Base-by-base conservation (phyloP, 805 yeast species). In the Ogataea paraovalis region DNA sequence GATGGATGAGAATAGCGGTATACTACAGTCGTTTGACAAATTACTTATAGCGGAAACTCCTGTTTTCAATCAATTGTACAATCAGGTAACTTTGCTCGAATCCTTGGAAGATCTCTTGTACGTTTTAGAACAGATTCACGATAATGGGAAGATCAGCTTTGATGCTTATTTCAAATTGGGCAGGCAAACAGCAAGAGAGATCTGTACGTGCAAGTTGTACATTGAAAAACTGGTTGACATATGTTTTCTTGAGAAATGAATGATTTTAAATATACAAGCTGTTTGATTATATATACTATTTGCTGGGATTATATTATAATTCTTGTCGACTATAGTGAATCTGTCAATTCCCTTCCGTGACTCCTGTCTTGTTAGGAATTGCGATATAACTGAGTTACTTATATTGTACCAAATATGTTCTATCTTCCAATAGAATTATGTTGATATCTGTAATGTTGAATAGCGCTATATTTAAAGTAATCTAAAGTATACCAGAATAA, bases 81-180 rank as follows among this genome's bases (percentile, higher is more conserved):
- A 76, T 19, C 67, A 84, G 1, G 78, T 79, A 0, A 76, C 90
- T 18, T 83, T 79, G 36, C 87, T 85, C 44, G 73, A 75, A 50
- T 87, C 96, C 1, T 74, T 83, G n/a, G 76, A 77, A 27, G 96
- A 91, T 59, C 72, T 91, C 0, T 58, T 78, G 12, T 72, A 76
- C 47, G 72, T 80, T 10, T 68, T 90, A 9, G 76, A 79, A 4
- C 78, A 81, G 19, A 74, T 79, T 3, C 78, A 76, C 49, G 82
- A 76, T 47, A 55, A 66, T 2, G 82, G 79, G 4, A 60, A 67
- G 40, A 57, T 82, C n/a, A 47, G 66, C 4, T 56, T 78, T 20
- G 72, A 70, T 2, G 62, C 60, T 18, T 77, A 76, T 53, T 54
- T 78, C 48, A 72, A 70, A 42, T 47, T 55, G 25, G 68, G 78